Evolutionary conservation across 352 stramenopile species (phyloP), one percentile per base, ranked within the genome.

Genomic region (Phytophthora pisi): DNA sequence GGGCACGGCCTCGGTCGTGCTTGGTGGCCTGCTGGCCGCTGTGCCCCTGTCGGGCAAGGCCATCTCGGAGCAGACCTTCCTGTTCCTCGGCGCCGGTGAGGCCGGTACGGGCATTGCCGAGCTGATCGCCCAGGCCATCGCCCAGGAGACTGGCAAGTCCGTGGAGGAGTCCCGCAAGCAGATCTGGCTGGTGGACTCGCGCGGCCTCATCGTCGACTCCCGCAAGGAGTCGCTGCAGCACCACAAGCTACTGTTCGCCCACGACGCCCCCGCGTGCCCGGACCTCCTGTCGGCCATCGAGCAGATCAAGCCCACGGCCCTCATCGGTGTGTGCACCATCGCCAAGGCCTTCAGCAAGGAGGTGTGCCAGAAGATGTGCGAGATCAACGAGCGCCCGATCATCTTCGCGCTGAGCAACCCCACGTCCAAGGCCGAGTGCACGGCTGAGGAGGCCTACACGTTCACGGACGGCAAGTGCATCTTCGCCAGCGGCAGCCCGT

Each of bases 391-490:
- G 50, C 79, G 80, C 23, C 97, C 97, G 3, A 98, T 99, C 69
- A 98, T 99, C 66, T 99, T 99, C 57, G 93, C 97, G 52, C 78
- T 99, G 13, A 98, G 90, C 66, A 99, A 99, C 78, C 97, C 97
- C 26, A 99, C 97, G 7, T 96, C 81, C 0, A 97, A 98, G 75
- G 96, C 97, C 23, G 97, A 99, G 76, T 99, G 96, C 80, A 98
- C 97, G 20, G 95, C 97, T 24, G 88, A 98, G 68, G 91, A 99
- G 78, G 97, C 96, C 11, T 99, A 99, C 82, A 86, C 88, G 74
- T 99, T 98, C 88, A 99, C 96, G 18, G 74, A 98, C 49, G 97
- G 97, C 66, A 90, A 89, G 50, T 97, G 90, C 72, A 97, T 99
- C 64, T 99, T 99, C 82, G 97, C 97, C 18, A 97, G 86, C 58